These are phyloP conservation scores for Lepidium campestre DNA, from an alignment of 441 rosid genomes.

Conservation along the genomic window DNA sequence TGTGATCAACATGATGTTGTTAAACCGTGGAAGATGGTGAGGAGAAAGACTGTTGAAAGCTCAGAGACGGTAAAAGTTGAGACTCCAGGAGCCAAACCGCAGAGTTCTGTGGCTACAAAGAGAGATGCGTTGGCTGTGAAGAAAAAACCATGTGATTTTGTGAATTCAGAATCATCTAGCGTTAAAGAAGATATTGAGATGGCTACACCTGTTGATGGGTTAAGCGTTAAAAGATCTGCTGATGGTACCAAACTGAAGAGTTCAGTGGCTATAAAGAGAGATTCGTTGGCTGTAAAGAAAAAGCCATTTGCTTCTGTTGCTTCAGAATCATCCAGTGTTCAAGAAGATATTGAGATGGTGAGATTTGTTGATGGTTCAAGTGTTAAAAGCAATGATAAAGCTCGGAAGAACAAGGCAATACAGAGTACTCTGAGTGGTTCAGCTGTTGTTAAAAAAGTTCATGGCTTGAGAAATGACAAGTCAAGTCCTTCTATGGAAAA, in stretches of 20 bases:
- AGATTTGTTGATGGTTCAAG: slow-evolving; percentile 15
- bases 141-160: slow-evolving; percentile 12
- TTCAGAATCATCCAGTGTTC: slow-evolving; percentile 18
- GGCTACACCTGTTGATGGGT: slow-evolving; percentile 11
- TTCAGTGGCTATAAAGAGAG: slow-evolving; percentile 4
- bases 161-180: slow-evolving; percentile 20
- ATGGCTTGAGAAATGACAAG: slow-evolving; percentile 10
- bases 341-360: slow-evolving; percentile 7
- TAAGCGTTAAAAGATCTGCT: background rate
- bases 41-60: slow-evolving; percentile 13
- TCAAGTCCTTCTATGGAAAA: background rate
- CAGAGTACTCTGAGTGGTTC: slow-evolving; percentile 5
- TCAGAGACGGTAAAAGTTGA: slow-evolving; percentile 1
- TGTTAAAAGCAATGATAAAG: slow-evolving; percentile 15
- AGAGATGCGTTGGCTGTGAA: slow-evolving; percentile 13
- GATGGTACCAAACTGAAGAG: background rate
- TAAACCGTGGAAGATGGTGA: slow-evolving; percentile 15
- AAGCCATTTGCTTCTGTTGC: slow-evolving; percentile 14
- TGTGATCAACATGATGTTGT: slow-evolving; percentile 14
- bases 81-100: slow-evolving; percentile 12
- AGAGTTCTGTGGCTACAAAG: slow-evolving; percentile 1
- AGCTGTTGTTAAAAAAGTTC: slow-evolving; percentile 19
- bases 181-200: slow-evolving; percentile 3
- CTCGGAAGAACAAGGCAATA: background rate
- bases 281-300: slow-evolving; percentile 10